Evolutionary conservation across 768 basidiomycete genomes (phyloP), one percentile per base, ranked within the genome.

Genomic region (Trametes sanguinea): DNA sequence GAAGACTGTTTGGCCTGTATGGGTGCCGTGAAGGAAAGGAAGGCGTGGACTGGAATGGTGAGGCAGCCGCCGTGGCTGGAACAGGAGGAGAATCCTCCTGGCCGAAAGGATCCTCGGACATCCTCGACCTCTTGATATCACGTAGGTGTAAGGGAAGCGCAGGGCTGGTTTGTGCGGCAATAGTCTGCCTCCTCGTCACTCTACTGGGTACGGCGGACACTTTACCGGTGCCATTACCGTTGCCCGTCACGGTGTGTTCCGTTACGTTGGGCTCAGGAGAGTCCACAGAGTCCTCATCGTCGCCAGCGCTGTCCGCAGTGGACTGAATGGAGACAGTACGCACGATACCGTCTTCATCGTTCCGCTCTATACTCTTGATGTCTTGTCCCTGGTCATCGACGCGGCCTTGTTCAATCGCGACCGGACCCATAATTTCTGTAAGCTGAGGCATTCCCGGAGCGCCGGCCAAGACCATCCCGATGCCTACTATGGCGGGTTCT

Each of bases 391-490:
- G 80, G 55, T 90, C 88, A 62, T 89, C 87, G 54, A 82, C 79
- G 16, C 93, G 81, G 1, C 95, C 95, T 76, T 98, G 96, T 66
- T 94, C 94, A 52, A 98, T 77, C 2, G 93, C 91, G 52, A 96
- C 88, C 62, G 89, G 76, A 4, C 95, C 95, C 72, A 89, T 85
- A 3, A 86, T 75, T n/a, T 84, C 80, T 1, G 88, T 85, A 33
- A 98, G 77, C 22, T 74, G 72, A 1, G 94, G 94, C 82, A 97
- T 81, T 6, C 81, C 94, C 3, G 90, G 88, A 30, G 78, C 78
- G 33, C 90, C 89, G 13, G 93, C 93, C 33, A 94, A 74, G 13
- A 96, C 74, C 59, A 91, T 80, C 42, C 93, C 90, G 59, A 98
- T 83, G 5, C 97, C 97, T 43, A 96, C 86, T 33, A 98, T 65